These are phyloP conservation scores for Quercus phellos DNA, from an alignment of 331 rosid species.

Conservation along the genomic window DNA sequence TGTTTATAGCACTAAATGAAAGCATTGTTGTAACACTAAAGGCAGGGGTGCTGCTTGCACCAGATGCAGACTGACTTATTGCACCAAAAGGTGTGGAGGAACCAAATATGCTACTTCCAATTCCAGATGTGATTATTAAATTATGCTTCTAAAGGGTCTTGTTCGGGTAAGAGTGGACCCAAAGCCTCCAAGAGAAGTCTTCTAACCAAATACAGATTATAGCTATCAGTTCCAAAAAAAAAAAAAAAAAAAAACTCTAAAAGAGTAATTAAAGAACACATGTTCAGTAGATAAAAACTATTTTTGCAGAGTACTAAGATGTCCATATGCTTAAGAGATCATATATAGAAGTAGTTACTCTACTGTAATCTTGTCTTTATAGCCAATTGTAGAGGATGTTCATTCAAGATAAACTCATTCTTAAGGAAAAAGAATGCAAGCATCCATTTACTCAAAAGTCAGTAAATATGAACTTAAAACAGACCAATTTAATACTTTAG, in stretches of 20 bases:
- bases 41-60: slow-evolving; percentile 42
- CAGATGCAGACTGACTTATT: slow-evolving; percentile 51
- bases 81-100: slow-evolving; percentile 82
- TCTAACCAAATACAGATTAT: slow-evolving; percentile 80
- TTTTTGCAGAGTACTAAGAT: background rate
- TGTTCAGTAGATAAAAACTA: background rate
- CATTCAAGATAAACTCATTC: background rate
- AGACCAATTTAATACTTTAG: too few relatives aligned
- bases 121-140: slow-evolving; percentile 73
- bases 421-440: background rate
- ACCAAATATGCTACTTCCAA: slow-evolving; percentile 78
- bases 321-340: background rate
- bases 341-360: background rate
- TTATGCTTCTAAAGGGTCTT: slow-evolving; percentile 67
- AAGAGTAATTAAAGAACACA: background rate
- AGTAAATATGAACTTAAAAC: too few relatives aligned
- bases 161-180: slow-evolving; percentile 75
- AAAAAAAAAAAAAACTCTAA: background rate
- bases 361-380: background rate
- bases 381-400: background rate
- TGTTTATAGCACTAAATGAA: slow-evolving; percentile 27
- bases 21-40: slow-evolving; percentile 31
- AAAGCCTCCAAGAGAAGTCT: slow-evolving; percentile 81
- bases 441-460: background rate
- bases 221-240: slow-evolving; percentile 11